Evolutionary conservation across 345 rosid genomes (phyloP).

Genomic region (Boechera divaricarpa): DNA sequence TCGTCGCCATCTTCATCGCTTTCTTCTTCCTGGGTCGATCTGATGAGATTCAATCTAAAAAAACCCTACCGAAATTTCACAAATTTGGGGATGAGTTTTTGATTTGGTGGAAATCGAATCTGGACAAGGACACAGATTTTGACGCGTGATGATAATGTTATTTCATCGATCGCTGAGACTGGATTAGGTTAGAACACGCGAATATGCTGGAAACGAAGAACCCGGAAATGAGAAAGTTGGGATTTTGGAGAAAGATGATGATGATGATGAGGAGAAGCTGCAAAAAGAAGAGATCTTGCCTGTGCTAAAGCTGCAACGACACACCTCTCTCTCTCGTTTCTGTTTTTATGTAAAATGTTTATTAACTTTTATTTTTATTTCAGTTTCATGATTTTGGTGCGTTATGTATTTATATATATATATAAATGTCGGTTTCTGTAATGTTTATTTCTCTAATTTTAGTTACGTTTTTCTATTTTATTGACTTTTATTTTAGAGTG

Average conservation of each 20-base stretch:
- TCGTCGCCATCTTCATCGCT: conserved; percentile 54
- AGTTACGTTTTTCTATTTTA: background rate
- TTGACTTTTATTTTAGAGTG: background rate
- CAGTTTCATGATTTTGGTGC: conserved; percentile 32
- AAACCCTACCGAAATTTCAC: background rate
- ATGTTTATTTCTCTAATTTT: background rate
- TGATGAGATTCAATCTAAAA: conserved; percentile 1
- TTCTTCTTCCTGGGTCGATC: conserved; percentile 25
- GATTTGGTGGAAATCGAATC: conserved; percentile 6
- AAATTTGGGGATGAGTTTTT: background rate
- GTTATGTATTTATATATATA: conserved; percentile 7
- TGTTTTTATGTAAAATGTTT: background rate
- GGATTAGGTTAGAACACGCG: conserved; percentile 35
- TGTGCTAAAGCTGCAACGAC: conserved; percentile 36
- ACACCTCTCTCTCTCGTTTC: conserved; percentile 12
- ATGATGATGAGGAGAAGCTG: background rate
- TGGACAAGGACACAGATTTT: conserved; percentile 17
- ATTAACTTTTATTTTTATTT: background rate
- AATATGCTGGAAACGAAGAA: conserved; percentile 24
- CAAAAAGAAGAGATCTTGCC: conserved; percentile 43
- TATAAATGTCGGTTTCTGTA: background rate
- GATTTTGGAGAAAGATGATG: conserved; percentile 28
- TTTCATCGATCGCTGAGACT: conserved; percentile 17
- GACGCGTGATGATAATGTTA: background rate
- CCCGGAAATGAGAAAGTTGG: conserved; percentile 6